Evolutionary conservation across 805 yeast species (phyloP).

Genomic region (Yarrowia sp.): DNA sequence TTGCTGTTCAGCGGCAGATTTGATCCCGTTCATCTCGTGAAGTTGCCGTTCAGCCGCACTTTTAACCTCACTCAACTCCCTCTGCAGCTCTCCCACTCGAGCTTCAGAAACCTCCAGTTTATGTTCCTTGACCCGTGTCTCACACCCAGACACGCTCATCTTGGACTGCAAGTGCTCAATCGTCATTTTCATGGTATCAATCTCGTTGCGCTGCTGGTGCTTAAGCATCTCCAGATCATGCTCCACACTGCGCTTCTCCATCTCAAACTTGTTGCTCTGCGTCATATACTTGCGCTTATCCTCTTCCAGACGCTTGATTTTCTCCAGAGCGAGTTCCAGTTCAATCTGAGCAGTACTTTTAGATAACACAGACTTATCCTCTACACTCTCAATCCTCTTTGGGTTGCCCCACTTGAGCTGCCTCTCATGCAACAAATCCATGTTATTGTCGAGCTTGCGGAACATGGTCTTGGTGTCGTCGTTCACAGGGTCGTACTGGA

Average conservation of each 20-base stretch:
- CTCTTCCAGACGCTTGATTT: constrained; percentile 1
- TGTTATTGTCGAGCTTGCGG: not conserved
- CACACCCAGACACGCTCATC: constrained; percentile 17
- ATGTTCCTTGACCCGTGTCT: constrained; percentile 3
- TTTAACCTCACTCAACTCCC: not conserved
- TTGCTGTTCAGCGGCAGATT: too few species aligned
- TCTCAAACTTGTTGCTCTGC: constrained; percentile 8
- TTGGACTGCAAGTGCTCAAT: constrained; percentile 13
- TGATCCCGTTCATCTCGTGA: too few species aligned
- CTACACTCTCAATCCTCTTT: not conserved
- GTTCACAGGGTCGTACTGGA: constrained; percentile 18
- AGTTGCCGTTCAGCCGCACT: too few species aligned
- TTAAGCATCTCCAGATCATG: constrained; percentile 7
- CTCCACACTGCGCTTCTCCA: constrained; percentile 4
- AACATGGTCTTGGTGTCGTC: constrained; percentile 28
- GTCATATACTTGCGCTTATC: constrained; percentile 10
- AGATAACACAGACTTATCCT: not conserved
- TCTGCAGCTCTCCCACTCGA: not conserved
- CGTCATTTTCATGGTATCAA: constrained; percentile 3
- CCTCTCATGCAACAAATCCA: constrained; percentile 11
- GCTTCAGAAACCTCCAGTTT: not conserved
- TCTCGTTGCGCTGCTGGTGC: constrained; percentile 1
- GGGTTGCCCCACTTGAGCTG: not conserved
- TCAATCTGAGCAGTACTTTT: not conserved
- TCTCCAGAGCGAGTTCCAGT: constrained; percentile 3